These are phyloP conservation scores for Populus tremula DNA, from an alignment of 345 rosid species.

Conservation along the genomic window DNA sequence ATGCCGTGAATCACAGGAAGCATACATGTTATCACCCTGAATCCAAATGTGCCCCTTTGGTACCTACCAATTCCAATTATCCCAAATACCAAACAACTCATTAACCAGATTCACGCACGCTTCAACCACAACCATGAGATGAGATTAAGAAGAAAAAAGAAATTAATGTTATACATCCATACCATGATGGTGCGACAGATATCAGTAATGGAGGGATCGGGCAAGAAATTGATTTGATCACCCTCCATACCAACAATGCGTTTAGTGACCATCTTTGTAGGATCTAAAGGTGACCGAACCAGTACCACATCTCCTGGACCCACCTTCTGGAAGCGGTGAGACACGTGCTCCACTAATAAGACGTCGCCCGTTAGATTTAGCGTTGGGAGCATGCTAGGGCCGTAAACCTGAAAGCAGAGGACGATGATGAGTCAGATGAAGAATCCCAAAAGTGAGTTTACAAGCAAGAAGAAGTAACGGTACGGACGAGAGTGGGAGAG, in stretches of 20 bases:
- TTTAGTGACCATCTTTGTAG: conserved; percentile 53
- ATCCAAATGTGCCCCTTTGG: conserved; percentile 92
- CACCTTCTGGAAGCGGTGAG: conserved; percentile 60
- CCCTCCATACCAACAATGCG: conserved; percentile 72
- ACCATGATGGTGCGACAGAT: conserved; percentile 15
- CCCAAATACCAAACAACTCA: background rate
- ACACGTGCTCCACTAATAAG: conserved; percentile 53
- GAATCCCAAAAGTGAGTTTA: background rate
- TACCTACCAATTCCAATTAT: conserved; percentile 35
- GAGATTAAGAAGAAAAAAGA: background rate
- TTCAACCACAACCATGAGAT: background rate
- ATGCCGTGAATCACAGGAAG: conserved; percentile 67
- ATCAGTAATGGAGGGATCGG: conserved; percentile 18
- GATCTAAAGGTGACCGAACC: conserved; percentile 71
- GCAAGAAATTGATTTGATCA: conserved; percentile 51
- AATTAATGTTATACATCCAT: background rate
- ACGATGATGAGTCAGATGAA: background rate
- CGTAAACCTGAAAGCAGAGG: conserved; percentile 51
- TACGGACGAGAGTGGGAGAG: conserved; percentile 34
- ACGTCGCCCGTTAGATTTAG: conserved; percentile 70
- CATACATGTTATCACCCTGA: conserved; percentile 80
- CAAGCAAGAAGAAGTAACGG: background rate
- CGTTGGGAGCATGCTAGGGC: conserved; percentile 84
- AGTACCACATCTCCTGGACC: conserved; percentile 68
- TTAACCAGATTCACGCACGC: background rate